Evolutionary conservation across 352 stramenopile species (phyloP).

Genomic region (Pythium phragmitis): DNA sequence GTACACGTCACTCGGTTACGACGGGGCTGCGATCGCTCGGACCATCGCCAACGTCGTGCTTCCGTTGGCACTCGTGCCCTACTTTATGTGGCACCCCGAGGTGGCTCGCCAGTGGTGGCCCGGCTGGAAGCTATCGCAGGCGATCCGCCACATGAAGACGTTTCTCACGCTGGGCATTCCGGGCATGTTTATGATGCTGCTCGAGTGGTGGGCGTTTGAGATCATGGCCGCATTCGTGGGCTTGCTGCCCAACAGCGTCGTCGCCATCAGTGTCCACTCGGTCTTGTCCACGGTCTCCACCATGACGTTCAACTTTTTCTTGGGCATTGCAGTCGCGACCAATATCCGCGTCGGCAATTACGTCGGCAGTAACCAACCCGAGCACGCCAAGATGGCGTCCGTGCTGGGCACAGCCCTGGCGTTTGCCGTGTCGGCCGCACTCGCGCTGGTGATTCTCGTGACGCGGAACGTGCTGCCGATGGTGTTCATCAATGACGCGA

Average conservation of each 20-base stretch:
- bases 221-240: conserved; percentile 50
- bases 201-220: conserved; percentile 73
- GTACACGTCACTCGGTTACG: conserved; percentile 70
- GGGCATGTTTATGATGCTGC: conserved; percentile 55
- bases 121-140: conserved; percentile 10
- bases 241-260: conserved; percentile 45
- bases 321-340: conserved; percentile 24
- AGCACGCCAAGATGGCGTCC: conserved; percentile 41
- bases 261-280: conserved; percentile 57
- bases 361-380: conserved; percentile 14
- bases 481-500: conserved; percentile 48
- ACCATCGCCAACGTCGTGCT: conserved; percentile 51
- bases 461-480: conserved; percentile 27
- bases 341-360: conserved; percentile 22
- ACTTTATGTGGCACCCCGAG: conserved; percentile 45
- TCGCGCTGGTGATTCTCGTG: conserved; percentile 26
- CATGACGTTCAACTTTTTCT: conserved; percentile 63
- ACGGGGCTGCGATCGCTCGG: conserved; percentile 66
- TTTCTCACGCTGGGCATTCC: conserved; percentile 54
- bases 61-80: conserved; percentile 46
- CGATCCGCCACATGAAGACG: conserved; percentile 32
- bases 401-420: conserved; percentile 40
- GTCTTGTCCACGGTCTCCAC: conserved; percentile 64
- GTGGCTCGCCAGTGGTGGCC: conserved; percentile 41
- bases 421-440: conserved; percentile 37